Evolutionary conservation across 2,329 filamentous ascomycete species (phyloP), one percentile per base, ranked within the genome.

Genomic region (Drechslera avenae): DNA sequence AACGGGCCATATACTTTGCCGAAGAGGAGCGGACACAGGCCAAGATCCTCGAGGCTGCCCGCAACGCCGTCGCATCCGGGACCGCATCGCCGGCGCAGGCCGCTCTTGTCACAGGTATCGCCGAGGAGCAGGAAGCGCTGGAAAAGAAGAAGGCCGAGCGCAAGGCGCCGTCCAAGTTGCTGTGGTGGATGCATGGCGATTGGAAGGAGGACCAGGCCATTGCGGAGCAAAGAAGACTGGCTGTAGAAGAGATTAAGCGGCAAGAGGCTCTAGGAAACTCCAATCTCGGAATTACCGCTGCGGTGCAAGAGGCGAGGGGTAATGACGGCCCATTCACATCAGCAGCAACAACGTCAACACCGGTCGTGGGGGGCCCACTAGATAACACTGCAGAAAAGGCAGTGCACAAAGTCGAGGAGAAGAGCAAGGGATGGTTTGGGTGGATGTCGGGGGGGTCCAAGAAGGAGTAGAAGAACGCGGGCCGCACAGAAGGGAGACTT

Each of bases 1-100:
- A 87, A 75, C 78, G 82, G 49, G 78, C 78, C 31, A 82, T 87
- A 56, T 89, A 81, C 78, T 79, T 85, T 56, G 80, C 75, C 36
- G 73, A 80, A 54, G 75, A 85, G 63, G 75, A 81, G 59, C 73
- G 73, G 39, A 68, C 78, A 62, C 73, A 72, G 39, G 73, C 72
- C 42, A 69, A 66, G 43, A 74, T 76, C 31, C 66, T 82, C 34
- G 67, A 71, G 39, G 69, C 71, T 37, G 81, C 81, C 26, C 73
- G 70, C 48, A 48, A 67, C 30, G 79, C 79, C 5, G 68, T 77
- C 28, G 62, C 65, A 28, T 30, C 60, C 19, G 81, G 81, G 5
- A 71, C 55, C 12, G 80, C 80, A 17, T 75, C 75, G 3, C 75
- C 81, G 47, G 78, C 80, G 32, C 79, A 84, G 60, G 71, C 77